phyloP scores from a whole-genome alignment of 176 grass and related monocot species.

The Avena sativa region DNA sequence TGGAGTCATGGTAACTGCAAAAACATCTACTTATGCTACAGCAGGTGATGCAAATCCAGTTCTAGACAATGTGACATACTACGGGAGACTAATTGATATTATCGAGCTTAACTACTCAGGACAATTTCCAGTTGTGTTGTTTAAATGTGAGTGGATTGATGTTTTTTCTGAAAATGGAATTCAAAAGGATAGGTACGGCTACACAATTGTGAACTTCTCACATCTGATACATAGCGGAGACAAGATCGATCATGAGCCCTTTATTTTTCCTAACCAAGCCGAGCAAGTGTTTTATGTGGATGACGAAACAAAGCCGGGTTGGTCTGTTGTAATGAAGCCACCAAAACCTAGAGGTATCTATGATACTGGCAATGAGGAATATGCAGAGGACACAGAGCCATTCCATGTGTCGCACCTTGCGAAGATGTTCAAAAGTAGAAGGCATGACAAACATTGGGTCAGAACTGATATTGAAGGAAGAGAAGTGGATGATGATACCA shows the following conservation, averaged over 20 bases:
- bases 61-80: constrained; percentile 15
- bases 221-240: too few species aligned
- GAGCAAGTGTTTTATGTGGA: too few species aligned
- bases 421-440: too few species aligned
- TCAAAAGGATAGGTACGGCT: constrained; percentile 25
- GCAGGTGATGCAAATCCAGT: neutral
- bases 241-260: constrained; percentile 21
- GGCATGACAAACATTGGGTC: neutral
- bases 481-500: neutral
- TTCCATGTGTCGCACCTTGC: too few species aligned
- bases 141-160: constrained; percentile 41
- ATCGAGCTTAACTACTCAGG: constrained; percentile 10
- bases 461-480: neutral
- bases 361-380: too few species aligned
- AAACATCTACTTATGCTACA: neutral
- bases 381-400: too few species aligned
- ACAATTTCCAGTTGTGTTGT: constrained; percentile 12
- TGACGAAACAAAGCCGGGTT: too few species aligned
- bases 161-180: neutral
- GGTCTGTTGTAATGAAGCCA: too few species aligned
- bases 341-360: too few species aligned
- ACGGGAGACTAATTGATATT: constrained; percentile 31
- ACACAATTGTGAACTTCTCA: constrained; percentile 33
- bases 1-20: constrained; percentile 12
- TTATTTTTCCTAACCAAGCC: constrained; percentile 35